Conservation (phyloP, 306 rosid species). For the Chamaecrista fasciculata region DNA sequence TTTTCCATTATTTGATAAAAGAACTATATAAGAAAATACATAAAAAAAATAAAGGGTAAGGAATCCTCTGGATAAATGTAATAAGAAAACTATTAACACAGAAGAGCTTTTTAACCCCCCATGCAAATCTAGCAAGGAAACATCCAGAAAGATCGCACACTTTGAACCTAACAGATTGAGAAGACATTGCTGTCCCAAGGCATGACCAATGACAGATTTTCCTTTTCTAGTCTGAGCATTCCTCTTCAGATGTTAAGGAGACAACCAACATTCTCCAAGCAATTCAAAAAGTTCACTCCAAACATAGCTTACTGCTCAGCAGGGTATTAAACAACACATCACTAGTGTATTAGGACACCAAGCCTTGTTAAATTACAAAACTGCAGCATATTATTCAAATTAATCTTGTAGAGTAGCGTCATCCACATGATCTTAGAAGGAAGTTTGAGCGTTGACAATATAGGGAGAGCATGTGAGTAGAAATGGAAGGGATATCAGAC, state of each 20-base stretch:
- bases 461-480: no score
- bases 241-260: not conserved
- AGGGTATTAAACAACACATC: not conserved
- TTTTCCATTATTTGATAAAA: not conserved
- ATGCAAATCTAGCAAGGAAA: not conserved
- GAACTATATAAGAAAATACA: not conserved
- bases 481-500: no score
- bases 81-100: not conserved
- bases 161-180: not conserved
- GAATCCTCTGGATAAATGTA: no score
- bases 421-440: not conserved
- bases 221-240: not conserved
- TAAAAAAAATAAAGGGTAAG: not conserved
- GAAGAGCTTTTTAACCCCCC: not conserved
- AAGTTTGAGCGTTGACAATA: not conserved
- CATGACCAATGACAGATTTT: not conserved
- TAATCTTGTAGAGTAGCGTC: constrained; percentile 4
- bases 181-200: not conserved
- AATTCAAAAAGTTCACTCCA: not conserved
- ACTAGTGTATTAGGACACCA: not conserved
- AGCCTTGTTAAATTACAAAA: constrained; percentile 5
- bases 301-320: not conserved
- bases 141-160: not conserved
- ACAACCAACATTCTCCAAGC: not conserved
- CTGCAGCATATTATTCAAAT: constrained; percentile 2